Evolutionary conservation across 306 rosid genomes (phyloP).

Genomic region (Trifolium dubium): DNA sequence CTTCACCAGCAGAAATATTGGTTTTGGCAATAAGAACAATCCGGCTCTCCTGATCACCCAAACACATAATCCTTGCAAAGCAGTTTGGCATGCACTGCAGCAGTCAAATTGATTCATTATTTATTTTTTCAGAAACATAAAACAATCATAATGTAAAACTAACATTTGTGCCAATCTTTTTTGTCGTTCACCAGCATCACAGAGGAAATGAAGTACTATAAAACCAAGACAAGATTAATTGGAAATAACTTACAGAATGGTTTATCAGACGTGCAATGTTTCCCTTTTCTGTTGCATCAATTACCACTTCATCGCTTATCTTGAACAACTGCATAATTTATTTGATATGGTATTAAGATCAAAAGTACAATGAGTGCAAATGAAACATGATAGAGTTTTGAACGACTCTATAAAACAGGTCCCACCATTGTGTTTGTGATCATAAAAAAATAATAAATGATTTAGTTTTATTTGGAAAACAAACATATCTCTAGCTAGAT

Average conservation of each 20-base stretch:
- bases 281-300: slow-evolving; percentile 89
- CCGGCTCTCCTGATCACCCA: slow-evolving; percentile 64
- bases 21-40: slow-evolving; percentile 86
- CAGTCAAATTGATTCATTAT: slow-evolving; percentile 34
- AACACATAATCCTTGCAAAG: slow-evolving; percentile 82
- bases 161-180: neutral
- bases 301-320: slow-evolving; percentile 85
- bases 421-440: neutral
- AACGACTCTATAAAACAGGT: neutral
- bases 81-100: slow-evolving; percentile 97
- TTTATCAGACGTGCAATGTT: slow-evolving; percentile 88
- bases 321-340: slow-evolving; percentile 82
- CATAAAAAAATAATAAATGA: neutral
- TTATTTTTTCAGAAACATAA: neutral
- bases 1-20: slow-evolving; percentile 80
- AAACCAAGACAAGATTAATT: slow-evolving; percentile 26
- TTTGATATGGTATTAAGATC: slow-evolving; percentile 28
- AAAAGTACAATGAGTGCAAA: slow-evolving; percentile 27
- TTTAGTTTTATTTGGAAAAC: slow-evolving; percentile 1
- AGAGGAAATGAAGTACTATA: slow-evolving; percentile 21
- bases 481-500: neutral
- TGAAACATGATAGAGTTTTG: slow-evolving; percentile 12
- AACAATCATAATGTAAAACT: slow-evolving; percentile 12
- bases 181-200: slow-evolving; percentile 1
- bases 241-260: slow-evolving; percentile 76